Evolutionary conservation across 805 yeast species (phyloP).

Genomic region (Ogataea degrootiae): DNA sequence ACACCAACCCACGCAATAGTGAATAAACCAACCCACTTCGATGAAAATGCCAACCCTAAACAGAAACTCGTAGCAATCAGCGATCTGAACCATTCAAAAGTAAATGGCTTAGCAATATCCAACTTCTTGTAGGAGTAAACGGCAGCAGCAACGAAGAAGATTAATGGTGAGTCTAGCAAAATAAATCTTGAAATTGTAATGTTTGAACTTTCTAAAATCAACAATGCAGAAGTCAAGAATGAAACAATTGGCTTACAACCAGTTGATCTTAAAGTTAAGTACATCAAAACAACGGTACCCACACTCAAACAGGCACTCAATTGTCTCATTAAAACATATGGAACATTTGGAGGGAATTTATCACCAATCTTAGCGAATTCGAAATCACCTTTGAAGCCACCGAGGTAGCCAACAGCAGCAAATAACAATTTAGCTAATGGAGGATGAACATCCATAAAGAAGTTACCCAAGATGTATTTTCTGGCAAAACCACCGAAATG

Average conservation of each 20-base stretch:
- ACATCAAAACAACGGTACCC: constrained; percentile 59
- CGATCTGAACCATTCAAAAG: constrained; percentile 53
- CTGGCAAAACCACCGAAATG: constrained; percentile 98
- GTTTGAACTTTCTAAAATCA: constrained; percentile 62
- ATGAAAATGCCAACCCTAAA: constrained; percentile 67
- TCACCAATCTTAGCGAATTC: constrained; percentile 64
- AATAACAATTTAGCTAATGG: constrained; percentile 78
- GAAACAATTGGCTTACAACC: constrained; percentile 67
- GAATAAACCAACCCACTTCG: constrained; percentile 84
- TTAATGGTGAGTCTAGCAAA: constrained; percentile 68
- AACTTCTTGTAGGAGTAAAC: constrained; percentile 61
- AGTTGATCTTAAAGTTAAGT: constrained; percentile 64
- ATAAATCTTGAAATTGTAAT: constrained; percentile 74
- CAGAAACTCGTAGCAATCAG: constrained; percentile 60
- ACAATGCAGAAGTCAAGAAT: constrained; percentile 47
- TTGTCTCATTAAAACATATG: constrained; percentile 65
- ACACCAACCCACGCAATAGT: constrained; percentile 76
- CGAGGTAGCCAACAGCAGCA: constrained; percentile 63
- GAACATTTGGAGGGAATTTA: constrained; percentile 51
- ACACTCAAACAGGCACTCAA: constrained; percentile 67
- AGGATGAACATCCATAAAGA: constrained; percentile 86
- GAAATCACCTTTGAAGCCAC: constrained; percentile 71
- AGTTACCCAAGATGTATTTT: constrained; percentile 70
- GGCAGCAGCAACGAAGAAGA: constrained; percentile 73
- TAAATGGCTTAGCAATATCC: constrained; percentile 60